These are phyloP conservation scores for Trichophyton equinum DNA, from an alignment of 2,329 filamentous ascomycete genomes.

Conservation along the genomic window DNA sequence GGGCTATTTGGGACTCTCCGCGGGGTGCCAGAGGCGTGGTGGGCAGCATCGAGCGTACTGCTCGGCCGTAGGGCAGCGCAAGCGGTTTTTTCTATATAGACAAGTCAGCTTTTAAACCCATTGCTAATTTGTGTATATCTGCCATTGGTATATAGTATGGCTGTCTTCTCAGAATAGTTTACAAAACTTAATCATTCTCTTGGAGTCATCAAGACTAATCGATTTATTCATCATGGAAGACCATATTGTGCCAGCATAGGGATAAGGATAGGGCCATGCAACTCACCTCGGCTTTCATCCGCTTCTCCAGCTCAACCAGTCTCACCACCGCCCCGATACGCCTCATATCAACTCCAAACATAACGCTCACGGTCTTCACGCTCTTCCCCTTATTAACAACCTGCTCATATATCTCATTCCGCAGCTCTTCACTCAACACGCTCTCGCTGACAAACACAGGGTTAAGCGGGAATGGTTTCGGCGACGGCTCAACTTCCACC, in stretches of 20 bases:
- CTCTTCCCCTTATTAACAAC: slow-evolving; percentile 55
- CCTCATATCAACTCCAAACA: slow-evolving; percentile 67
- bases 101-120: too few species aligned
- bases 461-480: slow-evolving; percentile 63
- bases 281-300: slow-evolving; percentile 64
- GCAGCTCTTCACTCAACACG: slow-evolving; percentile 60
- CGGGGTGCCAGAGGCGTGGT: slow-evolving; percentile 40
- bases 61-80: slow-evolving; percentile 62
- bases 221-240: slow-evolving; percentile 56
- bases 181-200: slow-evolving; percentile 50
- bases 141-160: neutral
- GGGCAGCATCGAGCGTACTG: slow-evolving; percentile 70
- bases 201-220: slow-evolving; percentile 99
- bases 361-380: slow-evolving; percentile 63
- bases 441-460: slow-evolving; percentile 54
- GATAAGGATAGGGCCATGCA: neutral
- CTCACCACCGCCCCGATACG: slow-evolving; percentile 75
- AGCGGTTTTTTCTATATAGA: slow-evolving; percentile 56
- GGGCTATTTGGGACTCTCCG: slow-evolving; percentile 30
- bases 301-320: slow-evolving; percentile 73
- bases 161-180: slow-evolving; percentile 50
- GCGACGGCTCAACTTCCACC: neutral
- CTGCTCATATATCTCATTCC: slow-evolving; percentile 60
- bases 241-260: neutral
- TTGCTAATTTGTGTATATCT: neutral